Evolutionary conservation across 2,329 filamentous ascomycete genomes (phyloP).

Genomic region (Didymellaceae sp.): DNA sequence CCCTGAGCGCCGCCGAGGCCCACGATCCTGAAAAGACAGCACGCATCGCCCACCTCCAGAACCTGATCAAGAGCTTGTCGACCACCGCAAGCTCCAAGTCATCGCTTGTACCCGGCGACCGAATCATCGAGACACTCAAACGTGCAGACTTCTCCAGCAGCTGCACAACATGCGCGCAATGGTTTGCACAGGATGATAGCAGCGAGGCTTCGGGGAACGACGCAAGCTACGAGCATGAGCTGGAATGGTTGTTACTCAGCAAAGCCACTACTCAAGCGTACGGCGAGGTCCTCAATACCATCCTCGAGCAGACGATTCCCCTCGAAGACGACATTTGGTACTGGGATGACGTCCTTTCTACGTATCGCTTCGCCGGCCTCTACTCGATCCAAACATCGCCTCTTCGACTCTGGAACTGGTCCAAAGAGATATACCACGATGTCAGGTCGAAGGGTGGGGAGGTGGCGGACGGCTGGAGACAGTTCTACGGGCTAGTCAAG

Average conservation of each 20-base stretch:
- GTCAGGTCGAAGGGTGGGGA: constrained; percentile 54
- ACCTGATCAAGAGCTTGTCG: constrained; percentile 73
- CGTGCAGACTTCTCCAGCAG: constrained; percentile 63
- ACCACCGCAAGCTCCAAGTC: constrained; percentile 69
- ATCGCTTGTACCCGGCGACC: constrained; percentile 62
- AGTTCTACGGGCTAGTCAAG: constrained; percentile 82
- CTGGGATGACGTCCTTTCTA: constrained; percentile 88
- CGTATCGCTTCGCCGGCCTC: constrained; percentile 76
- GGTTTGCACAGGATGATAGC: constrained; percentile 39
- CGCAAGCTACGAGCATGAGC: constrained; percentile 70
- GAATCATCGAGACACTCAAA: constrained; percentile 67
- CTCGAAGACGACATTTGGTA: constrained; percentile 91
- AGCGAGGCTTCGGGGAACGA: constrained; percentile 34
- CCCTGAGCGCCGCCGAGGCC: constrained; percentile 42
- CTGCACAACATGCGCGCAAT: constrained; percentile 48
- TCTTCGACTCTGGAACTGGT: constrained; percentile 73
- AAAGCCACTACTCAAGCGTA: constrained; percentile 94
- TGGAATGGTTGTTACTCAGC: constrained; percentile 89
- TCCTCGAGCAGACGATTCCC: constrained; percentile 83
- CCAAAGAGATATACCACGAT: constrained; percentile 72
- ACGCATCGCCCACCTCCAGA: constrained; percentile 66
- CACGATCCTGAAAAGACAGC: constrained; percentile 51
- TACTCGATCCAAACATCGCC: constrained; percentile 90
- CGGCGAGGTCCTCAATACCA: constrained; percentile 75
- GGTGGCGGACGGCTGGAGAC: constrained; percentile 54